Evolutionary conservation across 305 asterid species (phyloP), one percentile per base, ranked within the genome.

Genomic region (Fraxinus baroniana): DNA sequence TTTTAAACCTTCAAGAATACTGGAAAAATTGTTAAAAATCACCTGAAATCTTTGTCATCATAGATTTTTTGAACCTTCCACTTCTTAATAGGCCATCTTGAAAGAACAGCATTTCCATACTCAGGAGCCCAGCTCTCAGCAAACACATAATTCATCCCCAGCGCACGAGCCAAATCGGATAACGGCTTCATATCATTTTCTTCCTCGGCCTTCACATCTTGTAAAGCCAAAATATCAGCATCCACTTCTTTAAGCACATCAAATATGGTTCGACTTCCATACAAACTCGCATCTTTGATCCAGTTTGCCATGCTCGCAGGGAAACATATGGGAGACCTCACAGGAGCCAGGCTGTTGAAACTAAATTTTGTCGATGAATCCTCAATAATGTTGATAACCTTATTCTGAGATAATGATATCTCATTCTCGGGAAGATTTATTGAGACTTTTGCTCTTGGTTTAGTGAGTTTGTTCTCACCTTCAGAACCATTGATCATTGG

Each of bases 81-180:
- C 73, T 41, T 94, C 91, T 90, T 94, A 79, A 95, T 95, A 12
- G 98, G 99, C 95, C 97, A 95, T 86, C 89, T 94, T 7, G 97
- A 94, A 33, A 95, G 85, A 52, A 95, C 91, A n/a, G 98, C 98
- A 80, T 94, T 94, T 79, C 98, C 99, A 83, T 86, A 95, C 86
- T 95, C 98, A 0, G 99, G 99, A 9, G 99, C 99, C 99, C 99
- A 95, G 90, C 99, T 93, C 87, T 95, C 98, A 1, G 98, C 99
- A 79, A 95, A 95, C 78, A 89, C 95, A 73, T 93, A 95, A 64
- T 85, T 83, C 99, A 95, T 95, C 80, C 97, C 98, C 72, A 95
- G 81, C 0, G 97, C 97, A 7, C 86, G 88, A 28, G 99, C 99
- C 85, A 95, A 81, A 75, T 91, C 97, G 4, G 98, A 95, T 78